phyloP scores from a whole-genome alignment of 2,329 filamentous ascomycete species.

The Biscogniauxia sp. region DNA sequence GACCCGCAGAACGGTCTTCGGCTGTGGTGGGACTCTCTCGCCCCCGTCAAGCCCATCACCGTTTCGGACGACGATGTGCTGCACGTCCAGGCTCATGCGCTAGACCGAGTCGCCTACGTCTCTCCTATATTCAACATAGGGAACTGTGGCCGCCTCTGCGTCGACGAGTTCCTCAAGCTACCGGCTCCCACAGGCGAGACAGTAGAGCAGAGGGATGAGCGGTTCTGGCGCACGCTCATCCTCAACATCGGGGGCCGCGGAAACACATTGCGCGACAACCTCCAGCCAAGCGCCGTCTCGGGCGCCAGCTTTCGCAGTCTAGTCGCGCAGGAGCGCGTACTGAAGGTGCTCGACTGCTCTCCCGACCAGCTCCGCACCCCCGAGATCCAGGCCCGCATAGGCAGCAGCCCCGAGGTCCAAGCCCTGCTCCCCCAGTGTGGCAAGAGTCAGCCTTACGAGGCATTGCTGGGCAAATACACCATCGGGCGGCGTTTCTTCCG shows the following conservation, averaged over 20 bases:
- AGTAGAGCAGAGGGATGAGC: conserved; percentile 4
- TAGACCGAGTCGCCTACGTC: conserved; percentile 21
- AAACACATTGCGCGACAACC: not conserved
- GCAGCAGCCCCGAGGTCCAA: conserved; percentile 8
- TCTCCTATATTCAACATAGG: conserved; percentile 21
- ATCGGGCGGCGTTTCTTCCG: conserved; percentile 22
- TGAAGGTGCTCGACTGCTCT: conserved; percentile 15
- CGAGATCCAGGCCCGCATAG: conserved; percentile 15
- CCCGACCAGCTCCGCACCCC: conserved; percentile 10
- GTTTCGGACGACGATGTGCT: conserved; percentile 13
- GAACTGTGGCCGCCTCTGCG: conserved; percentile 17
- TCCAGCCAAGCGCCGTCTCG: conserved; percentile 2
- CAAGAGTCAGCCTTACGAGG: conserved; percentile 9
- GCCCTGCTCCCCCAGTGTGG: conserved; percentile 13
- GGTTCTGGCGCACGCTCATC: conserved; percentile 23
- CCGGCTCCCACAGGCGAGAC: conserved; percentile 6
- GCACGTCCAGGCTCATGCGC: conserved; percentile 16
- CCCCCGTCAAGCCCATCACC: conserved; percentile 13
- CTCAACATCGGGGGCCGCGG: conserved; percentile 11
- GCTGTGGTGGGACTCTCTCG: conserved; percentile 17
- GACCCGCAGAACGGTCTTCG: conserved; percentile 14
- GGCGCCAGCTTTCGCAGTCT: conserved; percentile 17
- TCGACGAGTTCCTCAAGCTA: conserved; percentile 17
- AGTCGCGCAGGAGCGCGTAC: conserved; percentile 17
- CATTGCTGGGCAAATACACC: conserved; percentile 5